Base-by-base conservation (phyloP, 192 early-diverging fungal genomes). In the Podila verticillata region DNA sequence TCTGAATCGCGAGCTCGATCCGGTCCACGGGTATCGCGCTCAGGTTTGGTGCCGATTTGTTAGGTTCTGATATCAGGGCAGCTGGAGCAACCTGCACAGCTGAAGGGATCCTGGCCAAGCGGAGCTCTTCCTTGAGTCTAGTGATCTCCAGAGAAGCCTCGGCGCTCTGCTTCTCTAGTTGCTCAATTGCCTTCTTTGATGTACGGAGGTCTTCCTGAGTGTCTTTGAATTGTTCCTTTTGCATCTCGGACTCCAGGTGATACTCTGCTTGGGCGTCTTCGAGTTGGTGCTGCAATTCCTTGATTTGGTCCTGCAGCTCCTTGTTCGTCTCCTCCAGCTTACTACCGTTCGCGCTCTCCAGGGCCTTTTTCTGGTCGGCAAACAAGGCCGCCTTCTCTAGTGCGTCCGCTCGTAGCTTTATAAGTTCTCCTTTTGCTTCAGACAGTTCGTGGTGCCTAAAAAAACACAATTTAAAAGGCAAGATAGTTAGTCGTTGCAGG, bases 1-100 rank as follows among this genome's bases (percentile, higher is more conserved):
- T 29, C 10, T 60, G 32, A 2, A 80, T 51, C 1, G 77, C 70
- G 12, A 32, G n/a, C 15, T 80, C 70, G 5, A 80, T 15, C 12
- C 54, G 60, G 51, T 68, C 30, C 4, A 10, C 9, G 35, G 73
- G 59, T 57, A 24, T n/a, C 12, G 31, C 20, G 19, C 31, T 32
- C 58, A 12, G 10, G 6, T 61, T 32, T 61, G 28, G 15, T 20
- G 8, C 22, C 10, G 59, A 26, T 19, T 54, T 54, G 51, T 15
- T 44, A 15, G 39, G 3, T 44, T 44, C 39, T 44, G 39, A 15
- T 44, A 15, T 44, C 39, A 15, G 39, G 13, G 4, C 13, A 44
- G 4, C 15, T 3, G 39, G 39, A 15, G 17, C 39, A 44, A 44
- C 39, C 39, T 44, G 39, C 12, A 9, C 51, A 26, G 22, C 22